Evolutionary conservation across 352 stramenopile genomes (phyloP).

Genomic region (Phytopythium montanum): DNA sequence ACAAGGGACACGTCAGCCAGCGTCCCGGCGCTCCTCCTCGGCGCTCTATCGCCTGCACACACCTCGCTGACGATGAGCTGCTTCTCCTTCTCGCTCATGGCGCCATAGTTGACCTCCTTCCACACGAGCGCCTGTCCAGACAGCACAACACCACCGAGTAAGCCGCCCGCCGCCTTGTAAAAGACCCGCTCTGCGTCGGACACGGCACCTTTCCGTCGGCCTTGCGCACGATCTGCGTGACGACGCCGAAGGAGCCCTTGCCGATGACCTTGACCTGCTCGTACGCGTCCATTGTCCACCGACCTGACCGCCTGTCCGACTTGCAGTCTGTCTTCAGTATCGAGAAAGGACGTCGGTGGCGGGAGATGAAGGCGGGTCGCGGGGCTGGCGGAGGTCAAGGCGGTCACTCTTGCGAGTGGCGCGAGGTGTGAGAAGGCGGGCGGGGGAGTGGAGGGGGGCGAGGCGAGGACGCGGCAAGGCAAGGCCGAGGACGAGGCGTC

Average conservation of each 20-base stretch:
- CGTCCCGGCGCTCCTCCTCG: not conserved
- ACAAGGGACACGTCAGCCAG: not conserved
- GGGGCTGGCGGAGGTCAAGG: not conserved
- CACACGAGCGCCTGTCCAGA: conserved; percentile 85
- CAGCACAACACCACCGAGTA: not conserved
- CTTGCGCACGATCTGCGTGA: conserved; percentile 89
- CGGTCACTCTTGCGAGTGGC: not conserved
- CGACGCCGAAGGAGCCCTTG: conserved; percentile 90
- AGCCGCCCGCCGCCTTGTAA: not conserved
- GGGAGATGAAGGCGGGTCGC: not conserved
- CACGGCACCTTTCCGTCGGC: conserved; percentile 78
- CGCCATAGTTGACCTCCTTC: conserved; percentile 91
- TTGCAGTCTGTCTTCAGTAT: not conserved
- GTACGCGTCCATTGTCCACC: conserved; percentile 75
- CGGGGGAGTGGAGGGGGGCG: conserved; percentile 10
- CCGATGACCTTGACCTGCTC: conserved; percentile 88
- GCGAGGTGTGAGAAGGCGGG: conserved; percentile 7
- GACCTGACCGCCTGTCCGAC: conserved; percentile 2
- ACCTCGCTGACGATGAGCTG: conserved; percentile 92
- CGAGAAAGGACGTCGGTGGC: not conserved
- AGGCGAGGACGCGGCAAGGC: too few relatives aligned
- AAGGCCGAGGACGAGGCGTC: conserved; percentile 6
- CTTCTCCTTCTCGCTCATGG: conserved; percentile 93
- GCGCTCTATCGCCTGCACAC: conserved; percentile 1
- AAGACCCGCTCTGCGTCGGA: not conserved